Evolutionary conservation across 73 alveolate species (phyloP).

Genomic region (Paraurostyla sp.): DNA sequence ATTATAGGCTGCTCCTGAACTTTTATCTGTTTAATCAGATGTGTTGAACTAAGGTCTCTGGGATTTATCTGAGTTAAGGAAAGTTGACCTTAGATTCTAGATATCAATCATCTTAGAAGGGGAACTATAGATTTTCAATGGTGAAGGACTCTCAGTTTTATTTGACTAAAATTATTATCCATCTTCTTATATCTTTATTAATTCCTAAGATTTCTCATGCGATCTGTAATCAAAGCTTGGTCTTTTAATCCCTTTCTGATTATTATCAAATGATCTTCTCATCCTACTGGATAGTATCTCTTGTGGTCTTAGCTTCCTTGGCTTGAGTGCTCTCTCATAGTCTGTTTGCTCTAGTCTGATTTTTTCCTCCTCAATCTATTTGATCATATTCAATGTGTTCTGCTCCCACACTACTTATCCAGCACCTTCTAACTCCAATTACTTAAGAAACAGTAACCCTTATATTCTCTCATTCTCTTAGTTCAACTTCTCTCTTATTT

Average conservation of each 20-base stretch:
- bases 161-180: too few species aligned
- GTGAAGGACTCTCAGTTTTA: too few species aligned
- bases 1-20: too few species aligned
- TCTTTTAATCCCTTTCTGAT: not conserved
- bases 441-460: conserved; percentile 40
- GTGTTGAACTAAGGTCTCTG: too few species aligned
- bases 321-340: conserved; percentile 50
- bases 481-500: conserved; percentile 24
- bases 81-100: too few species aligned
- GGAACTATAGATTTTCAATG: too few species aligned
- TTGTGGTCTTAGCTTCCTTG: conserved; percentile 40
- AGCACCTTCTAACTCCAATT: conserved; percentile 18
- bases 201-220: too few species aligned
- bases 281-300: not conserved
- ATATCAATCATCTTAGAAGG: too few species aligned
- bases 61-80: too few species aligned
- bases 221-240: not conserved
- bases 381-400: conserved; percentile 4
- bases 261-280: not conserved
- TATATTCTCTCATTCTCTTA: not conserved
- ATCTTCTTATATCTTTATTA: too few species aligned
- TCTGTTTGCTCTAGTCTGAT: conserved; percentile 14
- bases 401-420: conserved; percentile 48
- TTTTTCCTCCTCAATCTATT: conserved; percentile 28
- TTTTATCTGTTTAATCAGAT: too few species aligned